Evolutionary conservation across 163 green algal genomes (phyloP), one percentile per base, ranked within the genome.

Genomic region (Scenedesmus sp.): DNA sequence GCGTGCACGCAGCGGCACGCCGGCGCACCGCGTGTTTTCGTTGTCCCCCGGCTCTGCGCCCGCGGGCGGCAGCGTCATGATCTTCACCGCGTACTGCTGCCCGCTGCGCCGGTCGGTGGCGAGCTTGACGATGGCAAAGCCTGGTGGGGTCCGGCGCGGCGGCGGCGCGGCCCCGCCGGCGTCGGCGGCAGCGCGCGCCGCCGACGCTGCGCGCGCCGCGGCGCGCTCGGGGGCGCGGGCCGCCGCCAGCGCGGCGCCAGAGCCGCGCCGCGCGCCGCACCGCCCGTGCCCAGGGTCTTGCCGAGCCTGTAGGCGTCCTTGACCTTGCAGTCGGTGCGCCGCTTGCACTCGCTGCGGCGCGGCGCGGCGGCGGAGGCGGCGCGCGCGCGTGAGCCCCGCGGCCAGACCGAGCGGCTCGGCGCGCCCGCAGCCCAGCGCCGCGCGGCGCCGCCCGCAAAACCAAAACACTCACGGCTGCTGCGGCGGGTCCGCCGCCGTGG

Each of bases 261-360:
- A 58, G n/a, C n/a, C n/a, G n/a, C n/a, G n/a, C n/a, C n/a, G n/a
- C n/a, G n/a, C n/a, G n/a, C n/a, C n/a, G n/a, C 75, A 95, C 92
- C 92, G 80, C 93, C 93, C 17, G 88, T 96, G 62, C 93, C 93
- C 3, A 97, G 64, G 1, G 91, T 95, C 71, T 90, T 90, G 29
- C 92, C 92, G 15, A 97, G 62, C 71, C 93, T 94, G 86, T 96
- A 97, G 0, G 91, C 81, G 34, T 97, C 92, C 0, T 87, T 82
- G 2, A 97, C 76, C 34, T 88, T 92, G 15, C 63, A 77, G 54
- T 93, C 91, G 18, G 75, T 90, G 10, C 89, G 83, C 53, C 90
- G 84, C 64, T 96, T 96, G 39, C 77, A 83, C 17, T 47, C 29
- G 31, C 73, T 81, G 28, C 29, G 64, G 31, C 3, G 22, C 51